Evolutionary conservation across 768 basidiomycete species (phyloP).

Genomic region (Phaeolepiota aurea): DNA sequence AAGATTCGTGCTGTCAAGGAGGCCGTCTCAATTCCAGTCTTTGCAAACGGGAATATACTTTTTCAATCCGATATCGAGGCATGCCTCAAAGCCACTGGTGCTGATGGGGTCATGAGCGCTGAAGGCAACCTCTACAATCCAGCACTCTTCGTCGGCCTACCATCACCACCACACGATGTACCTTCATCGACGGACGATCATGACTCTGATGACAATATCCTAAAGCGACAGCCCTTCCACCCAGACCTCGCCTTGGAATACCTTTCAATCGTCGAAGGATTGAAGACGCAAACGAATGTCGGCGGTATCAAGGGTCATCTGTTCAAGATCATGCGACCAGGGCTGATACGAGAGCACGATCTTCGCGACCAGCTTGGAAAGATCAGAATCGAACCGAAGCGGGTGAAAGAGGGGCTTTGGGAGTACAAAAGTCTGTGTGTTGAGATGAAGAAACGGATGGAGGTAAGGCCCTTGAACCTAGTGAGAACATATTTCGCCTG

Average conservation of each 20-base stretch:
- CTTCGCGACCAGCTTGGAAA: slow-evolving; percentile 65
- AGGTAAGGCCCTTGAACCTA: slow-evolving; percentile 13
- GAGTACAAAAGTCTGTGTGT: slow-evolving; percentile 45
- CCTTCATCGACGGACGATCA: slow-evolving; percentile 9
- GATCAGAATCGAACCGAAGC: slow-evolving; percentile 20
- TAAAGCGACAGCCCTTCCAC: slow-evolving; percentile 44
- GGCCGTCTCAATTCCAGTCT: slow-evolving; percentile 86
- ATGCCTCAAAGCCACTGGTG: slow-evolving; percentile 79
- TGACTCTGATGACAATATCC: slow-evolving; percentile 23
- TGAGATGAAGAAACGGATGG: slow-evolving; percentile 55
- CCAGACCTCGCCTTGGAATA: slow-evolving; percentile 79
- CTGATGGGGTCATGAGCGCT: slow-evolving; percentile 91
- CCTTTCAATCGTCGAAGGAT: slow-evolving; percentile 63
- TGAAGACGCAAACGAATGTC: slow-evolving; percentile 60
- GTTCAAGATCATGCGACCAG: slow-evolving; percentile 86
- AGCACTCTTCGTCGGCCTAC: slow-evolving; percentile 52
- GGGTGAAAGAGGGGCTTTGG: slow-evolving; percentile 19
- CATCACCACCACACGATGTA: slow-evolving; percentile 1
- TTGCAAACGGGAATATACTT: slow-evolving; percentile 95
- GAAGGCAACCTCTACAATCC: slow-evolving; percentile 95
- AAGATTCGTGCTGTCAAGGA: slow-evolving; percentile 89
- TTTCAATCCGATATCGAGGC: slow-evolving; percentile 74
- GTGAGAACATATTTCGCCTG: background rate
- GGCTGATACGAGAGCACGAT: slow-evolving; percentile 56
- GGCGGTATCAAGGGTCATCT: slow-evolving; percentile 88